phyloP scores from a whole-genome alignment of 257 asterid species.

The Linaria vulgaris region DNA sequence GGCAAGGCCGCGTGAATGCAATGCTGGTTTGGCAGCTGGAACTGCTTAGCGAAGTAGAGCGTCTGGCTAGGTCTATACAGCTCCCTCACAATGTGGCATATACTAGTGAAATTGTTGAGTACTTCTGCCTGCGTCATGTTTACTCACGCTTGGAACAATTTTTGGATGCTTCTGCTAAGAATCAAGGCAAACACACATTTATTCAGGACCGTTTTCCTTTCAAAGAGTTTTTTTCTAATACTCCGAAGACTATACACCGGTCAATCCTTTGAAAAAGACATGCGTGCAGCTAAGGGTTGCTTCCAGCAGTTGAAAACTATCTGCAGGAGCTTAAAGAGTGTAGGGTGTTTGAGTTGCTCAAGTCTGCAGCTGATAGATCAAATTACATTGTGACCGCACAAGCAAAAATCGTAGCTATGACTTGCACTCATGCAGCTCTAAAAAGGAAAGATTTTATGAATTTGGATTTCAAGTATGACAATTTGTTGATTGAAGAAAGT shows the following conservation, averaged over 20 bases:
- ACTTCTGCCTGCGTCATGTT: constrained; percentile 96
- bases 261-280: constrained; percentile 72
- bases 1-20: constrained; percentile 99
- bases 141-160: constrained; percentile 97
- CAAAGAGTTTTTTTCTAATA: constrained; percentile 79
- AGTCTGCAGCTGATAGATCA: constrained; percentile 90
- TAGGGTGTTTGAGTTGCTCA: constrained; percentile 94
- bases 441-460: constrained; percentile 93
- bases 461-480: constrained; percentile 91
- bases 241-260: constrained; percentile 77
- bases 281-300: constrained; percentile 94
- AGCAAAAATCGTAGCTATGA: constrained; percentile 98
- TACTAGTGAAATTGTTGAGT: constrained; percentile 97
- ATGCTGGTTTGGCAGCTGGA: constrained; percentile 95
- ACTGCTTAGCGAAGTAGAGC: constrained; percentile 93
- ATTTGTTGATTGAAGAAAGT: constrained; percentile 97
- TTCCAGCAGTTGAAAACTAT: constrained; percentile 86
- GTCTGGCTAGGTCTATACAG: constrained; percentile 86
- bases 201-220: constrained; percentile 86
- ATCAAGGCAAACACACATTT: constrained; percentile 64
- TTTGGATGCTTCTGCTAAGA: constrained; percentile 71
- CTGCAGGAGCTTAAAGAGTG: constrained; percentile 99
- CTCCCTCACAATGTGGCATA: constrained; percentile 96
- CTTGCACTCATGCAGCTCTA: constrained; percentile 99
- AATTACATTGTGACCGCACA: constrained; percentile 95